These are phyloP conservation scores for Phoma sp. DNA, from an alignment of 2,329 filamentous ascomycete genomes.

Conservation along the genomic window DNA sequence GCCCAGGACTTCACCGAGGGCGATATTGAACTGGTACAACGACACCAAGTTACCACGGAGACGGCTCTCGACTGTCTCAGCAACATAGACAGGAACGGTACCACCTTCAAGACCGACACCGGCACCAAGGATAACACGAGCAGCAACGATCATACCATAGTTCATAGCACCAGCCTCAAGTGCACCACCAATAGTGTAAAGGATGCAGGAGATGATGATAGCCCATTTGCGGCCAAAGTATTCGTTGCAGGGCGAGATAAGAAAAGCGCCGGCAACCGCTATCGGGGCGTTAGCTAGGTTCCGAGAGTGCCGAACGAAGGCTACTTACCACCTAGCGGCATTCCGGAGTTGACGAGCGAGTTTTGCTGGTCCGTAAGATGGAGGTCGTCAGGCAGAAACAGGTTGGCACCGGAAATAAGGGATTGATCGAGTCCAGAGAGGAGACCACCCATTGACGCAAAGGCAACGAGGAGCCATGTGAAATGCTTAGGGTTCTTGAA, in stretches of 20 bases:
- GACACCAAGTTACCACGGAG: slow-evolving; percentile 75
- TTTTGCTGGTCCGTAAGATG: slow-evolving; percentile 61
- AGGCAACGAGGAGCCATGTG: slow-evolving; percentile 71
- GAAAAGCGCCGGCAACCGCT: slow-evolving; percentile 71
- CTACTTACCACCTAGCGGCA: slow-evolving; percentile 64
- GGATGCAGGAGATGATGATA: slow-evolving; percentile 70
- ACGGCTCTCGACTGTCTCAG: slow-evolving; percentile 71
- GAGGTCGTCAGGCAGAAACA: slow-evolving; percentile 68
- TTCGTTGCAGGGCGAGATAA: slow-evolving; percentile 71
- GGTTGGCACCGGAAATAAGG: slow-evolving; percentile 72
- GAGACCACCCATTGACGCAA: slow-evolving; percentile 77
- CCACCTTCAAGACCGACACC: slow-evolving; percentile 76
- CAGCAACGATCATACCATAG: slow-evolving; percentile 73
- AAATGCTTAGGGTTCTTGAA: slow-evolving; percentile 69
- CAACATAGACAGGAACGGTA: slow-evolving; percentile 76
- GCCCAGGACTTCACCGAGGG: slow-evolving; percentile 74
- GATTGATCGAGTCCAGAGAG: slow-evolving; percentile 76
- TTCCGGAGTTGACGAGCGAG: slow-evolving; percentile 71
- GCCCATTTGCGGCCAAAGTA: slow-evolving; percentile 69
- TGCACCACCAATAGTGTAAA: slow-evolving; percentile 73
- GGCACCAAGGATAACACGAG: slow-evolving; percentile 71
- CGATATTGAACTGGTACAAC: slow-evolving; percentile 78
- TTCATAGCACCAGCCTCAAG: slow-evolving; percentile 71
- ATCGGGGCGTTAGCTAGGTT: slow-evolving; percentile 9
- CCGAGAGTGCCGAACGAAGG: too few relatives aligned